Evolutionary conservation across 2,329 filamentous ascomycete genomes (phyloP).

Genomic region (Nothopassalora personata): DNA sequence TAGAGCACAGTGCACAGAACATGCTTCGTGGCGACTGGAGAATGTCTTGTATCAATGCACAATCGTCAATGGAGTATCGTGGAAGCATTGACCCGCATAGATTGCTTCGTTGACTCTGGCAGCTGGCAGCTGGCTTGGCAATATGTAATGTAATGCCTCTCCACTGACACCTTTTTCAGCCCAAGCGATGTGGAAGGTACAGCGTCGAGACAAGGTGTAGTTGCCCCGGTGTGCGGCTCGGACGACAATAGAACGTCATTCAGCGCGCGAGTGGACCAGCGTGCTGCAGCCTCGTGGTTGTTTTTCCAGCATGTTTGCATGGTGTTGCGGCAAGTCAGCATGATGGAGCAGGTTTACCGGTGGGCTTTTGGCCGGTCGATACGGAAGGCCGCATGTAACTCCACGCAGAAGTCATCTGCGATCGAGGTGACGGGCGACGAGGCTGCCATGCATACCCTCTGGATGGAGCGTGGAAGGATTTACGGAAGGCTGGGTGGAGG

Average conservation of each 20-base stretch:
- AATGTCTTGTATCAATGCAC: background rate
- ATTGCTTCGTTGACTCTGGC: background rate
- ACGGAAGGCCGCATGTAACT: slow-evolving; percentile 1
- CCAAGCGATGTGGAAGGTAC: background rate
- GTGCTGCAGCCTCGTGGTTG: slow-evolving; percentile 7
- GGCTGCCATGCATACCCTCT: no score
- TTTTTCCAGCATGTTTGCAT: background rate
- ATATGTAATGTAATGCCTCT: background rate
- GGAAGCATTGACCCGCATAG: background rate
- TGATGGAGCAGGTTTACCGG: background rate
- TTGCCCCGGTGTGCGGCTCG: background rate
- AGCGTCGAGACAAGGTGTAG: background rate
- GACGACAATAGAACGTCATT: background rate
- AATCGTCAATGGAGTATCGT: background rate
- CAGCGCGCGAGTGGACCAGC: background rate
- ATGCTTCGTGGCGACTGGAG: background rate
- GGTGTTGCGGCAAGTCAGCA: background rate
- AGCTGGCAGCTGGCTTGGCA: no score
- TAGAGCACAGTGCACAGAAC: background rate
- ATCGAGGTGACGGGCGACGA: no score
- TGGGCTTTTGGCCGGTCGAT: background rate
- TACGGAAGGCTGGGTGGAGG: background rate
- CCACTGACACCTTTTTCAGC: background rate
- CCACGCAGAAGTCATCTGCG: slow-evolving; percentile 3
- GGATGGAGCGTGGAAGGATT: background rate